A percentile compares a stretch with the other conserved stretches of the same genome.
Evolutionary conservation across 208 protist species (phyloP).

Genomic region (Trypanosoma scelopori): DNA sequence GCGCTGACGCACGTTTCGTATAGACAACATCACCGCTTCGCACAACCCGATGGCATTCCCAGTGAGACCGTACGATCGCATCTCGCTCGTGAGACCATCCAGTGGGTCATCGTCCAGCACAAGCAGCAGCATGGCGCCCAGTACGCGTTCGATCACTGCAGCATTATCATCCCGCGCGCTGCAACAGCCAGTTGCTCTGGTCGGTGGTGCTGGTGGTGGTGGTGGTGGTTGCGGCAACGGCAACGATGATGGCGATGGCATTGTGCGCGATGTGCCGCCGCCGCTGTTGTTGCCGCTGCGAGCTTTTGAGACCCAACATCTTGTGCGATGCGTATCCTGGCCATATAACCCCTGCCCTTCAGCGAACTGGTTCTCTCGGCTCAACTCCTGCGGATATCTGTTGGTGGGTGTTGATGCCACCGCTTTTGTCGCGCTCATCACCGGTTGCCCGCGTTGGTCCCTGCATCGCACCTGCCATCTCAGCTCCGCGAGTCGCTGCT

Average conservation of each 20-base stretch:
- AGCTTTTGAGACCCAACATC: too few relatives aligned
- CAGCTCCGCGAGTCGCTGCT: not conserved
- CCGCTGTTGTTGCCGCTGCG: too few relatives aligned
- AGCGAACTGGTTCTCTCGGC: too few relatives aligned
- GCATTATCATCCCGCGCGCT: not conserved
- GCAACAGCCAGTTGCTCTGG: not conserved
- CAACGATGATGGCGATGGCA: not conserved
- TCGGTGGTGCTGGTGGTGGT: not conserved
- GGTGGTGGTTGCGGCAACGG: not conserved
- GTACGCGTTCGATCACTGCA: conserved; percentile 1
- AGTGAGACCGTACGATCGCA: not conserved
- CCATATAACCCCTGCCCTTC: too few relatives aligned
- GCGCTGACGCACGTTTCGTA: conserved; percentile 2
- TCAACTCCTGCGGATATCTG: too few relatives aligned
- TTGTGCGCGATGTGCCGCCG: too few relatives aligned
- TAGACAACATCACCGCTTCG: conserved; percentile 3
- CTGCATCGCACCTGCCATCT: not conserved
- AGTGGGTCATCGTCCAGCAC: not conserved
- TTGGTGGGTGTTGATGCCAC: not conserved
- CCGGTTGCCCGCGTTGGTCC: not conserved
- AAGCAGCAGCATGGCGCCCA: conserved; percentile 8
- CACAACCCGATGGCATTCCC: not conserved
- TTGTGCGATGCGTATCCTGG: too few relatives aligned
- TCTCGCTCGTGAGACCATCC: not conserved
- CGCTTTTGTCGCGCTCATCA: not conserved